Evolutionary conservation across 371 early-diverging fungal species (phyloP), one percentile per base, ranked within the genome.

Genomic region (Apophysomyces trapeziformis): DNA sequence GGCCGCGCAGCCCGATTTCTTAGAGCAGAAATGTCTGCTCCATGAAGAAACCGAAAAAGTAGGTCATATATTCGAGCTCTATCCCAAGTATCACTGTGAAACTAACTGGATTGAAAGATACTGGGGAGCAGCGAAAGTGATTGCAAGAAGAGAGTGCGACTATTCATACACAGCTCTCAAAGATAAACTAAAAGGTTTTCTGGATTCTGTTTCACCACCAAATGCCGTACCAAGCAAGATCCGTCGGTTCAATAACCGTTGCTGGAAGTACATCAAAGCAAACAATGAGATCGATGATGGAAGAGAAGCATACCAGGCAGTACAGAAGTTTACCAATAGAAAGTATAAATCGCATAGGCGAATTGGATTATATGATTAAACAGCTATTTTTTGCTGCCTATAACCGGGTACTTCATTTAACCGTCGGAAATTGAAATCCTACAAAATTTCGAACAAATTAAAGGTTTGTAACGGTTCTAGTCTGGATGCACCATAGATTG

Each of bases 191-290:
- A n/a, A 37, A 9, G 26, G 11, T 32, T 64, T 38, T 32, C 43
- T 64, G 12, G 64, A 57, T 38, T 18, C 16, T 7, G 35, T 37
- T 16, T 63, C 56, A 11, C 63, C 56, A 6, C 39, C 56, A 4
- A 38, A 63, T 36, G 14, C 63, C 38, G 0, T 38, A 8, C 63
- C 63, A 16, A 14, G 18, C 18, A 38, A 56, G 18, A 41, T 63
- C 7, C 8, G 38, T 8, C 38, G 41, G 0, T 63, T 39, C 38
- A 41, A 63, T 46, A 57, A 63, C 4, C 54, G 63, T 16, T 63
- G 38, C 26, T 63, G 63, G 63, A 46, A 38, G 9, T 63, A 63
- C 38, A 63, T 63, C 21, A 18, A 37, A 16, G 63, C 63, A 14
- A 56, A 63, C 38, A 57, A 21, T 9, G 21, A 50, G 18, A 50